phyloP scores from a whole-genome alignment of 2,329 filamentous ascomycete genomes.

The Trichoderma harzianum region DNA sequence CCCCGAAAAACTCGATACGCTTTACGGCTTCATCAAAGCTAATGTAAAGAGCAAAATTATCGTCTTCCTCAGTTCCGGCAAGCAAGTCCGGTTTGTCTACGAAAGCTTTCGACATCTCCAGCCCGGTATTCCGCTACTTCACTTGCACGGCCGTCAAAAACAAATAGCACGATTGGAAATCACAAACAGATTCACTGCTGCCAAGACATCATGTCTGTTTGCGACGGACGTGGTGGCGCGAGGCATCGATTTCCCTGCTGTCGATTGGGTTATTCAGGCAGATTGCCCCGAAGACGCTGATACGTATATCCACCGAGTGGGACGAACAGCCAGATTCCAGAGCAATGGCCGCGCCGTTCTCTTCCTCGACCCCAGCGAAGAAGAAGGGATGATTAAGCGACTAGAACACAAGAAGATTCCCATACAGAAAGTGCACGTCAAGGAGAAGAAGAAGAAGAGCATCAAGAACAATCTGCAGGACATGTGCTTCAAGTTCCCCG shows the following conservation, averaged over 20 bases:
- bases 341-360: conserved; percentile 82
- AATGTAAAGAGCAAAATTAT: conserved; percentile 94
- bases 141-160: conserved; percentile 92
- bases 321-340: conserved; percentile 90
- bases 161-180: conserved; percentile 86
- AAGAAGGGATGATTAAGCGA: conserved; percentile 82
- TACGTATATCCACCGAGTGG: conserved; percentile 96
- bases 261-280: conserved; percentile 99
- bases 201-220: conserved; percentile 84
- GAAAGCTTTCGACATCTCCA: conserved; percentile 91
- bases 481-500: conserved; percentile 92
- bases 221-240: conserved; percentile 93
- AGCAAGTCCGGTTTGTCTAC: conserved; percentile 94
- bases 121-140: conserved; percentile 87
- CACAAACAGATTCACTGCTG: conserved; percentile 74
- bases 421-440: conserved; percentile 80
- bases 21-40: conserved; percentile 88
- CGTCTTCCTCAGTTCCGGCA: conserved; percentile 91
- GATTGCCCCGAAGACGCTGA: conserved; percentile 96
- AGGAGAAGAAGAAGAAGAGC: conserved; percentile 82
- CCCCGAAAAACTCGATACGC: conserved; percentile 82
- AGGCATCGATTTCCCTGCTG: conserved; percentile 91
- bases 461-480: conserved; percentile 84
- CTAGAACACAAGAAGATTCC: conserved; percentile 88
- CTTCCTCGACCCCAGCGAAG: conserved; percentile 89